These are phyloP conservation scores for Eucalyptus polybractea DNA, from an alignment of 345 rosid genomes.

Conservation along the genomic window DNA sequence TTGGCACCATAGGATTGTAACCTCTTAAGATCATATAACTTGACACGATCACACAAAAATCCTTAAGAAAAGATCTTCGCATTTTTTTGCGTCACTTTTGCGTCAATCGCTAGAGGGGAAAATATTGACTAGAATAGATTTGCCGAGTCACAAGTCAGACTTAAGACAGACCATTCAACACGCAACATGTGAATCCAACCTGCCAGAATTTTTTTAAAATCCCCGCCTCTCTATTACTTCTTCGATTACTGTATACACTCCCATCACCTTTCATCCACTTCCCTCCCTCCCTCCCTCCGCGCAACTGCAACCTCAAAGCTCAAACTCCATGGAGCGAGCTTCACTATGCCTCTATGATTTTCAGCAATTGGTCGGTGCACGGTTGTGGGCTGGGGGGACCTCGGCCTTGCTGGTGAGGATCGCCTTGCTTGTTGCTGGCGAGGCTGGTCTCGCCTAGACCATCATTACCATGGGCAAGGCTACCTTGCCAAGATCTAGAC, in stretches of 20 bases:
- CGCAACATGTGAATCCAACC: rapidly evolving
- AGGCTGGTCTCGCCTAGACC: no score
- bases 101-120: not conserved
- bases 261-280: no score
- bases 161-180: not conserved
- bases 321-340: no score
- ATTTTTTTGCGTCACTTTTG: not conserved
- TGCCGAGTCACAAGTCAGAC: not conserved
- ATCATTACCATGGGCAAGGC: no score
- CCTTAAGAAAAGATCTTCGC: not conserved
- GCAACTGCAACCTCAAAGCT: not conserved
- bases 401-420: no score
- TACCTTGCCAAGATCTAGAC: no score
- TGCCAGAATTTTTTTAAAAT: no score
- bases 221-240: no score
- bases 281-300: not conserved
- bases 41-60: not conserved
- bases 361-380: not conserved
- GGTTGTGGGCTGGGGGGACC: not conserved
- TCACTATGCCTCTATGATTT: not conserved
- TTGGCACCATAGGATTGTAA: not conserved
- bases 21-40: not conserved
- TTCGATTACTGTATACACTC: rapidly evolving
- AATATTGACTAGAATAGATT: no score
- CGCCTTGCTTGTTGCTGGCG: rapidly evolving